phyloP scores from a whole-genome alignment of 2,329 filamentous ascomycete genomes.

The Lojkania enalia region DNA sequence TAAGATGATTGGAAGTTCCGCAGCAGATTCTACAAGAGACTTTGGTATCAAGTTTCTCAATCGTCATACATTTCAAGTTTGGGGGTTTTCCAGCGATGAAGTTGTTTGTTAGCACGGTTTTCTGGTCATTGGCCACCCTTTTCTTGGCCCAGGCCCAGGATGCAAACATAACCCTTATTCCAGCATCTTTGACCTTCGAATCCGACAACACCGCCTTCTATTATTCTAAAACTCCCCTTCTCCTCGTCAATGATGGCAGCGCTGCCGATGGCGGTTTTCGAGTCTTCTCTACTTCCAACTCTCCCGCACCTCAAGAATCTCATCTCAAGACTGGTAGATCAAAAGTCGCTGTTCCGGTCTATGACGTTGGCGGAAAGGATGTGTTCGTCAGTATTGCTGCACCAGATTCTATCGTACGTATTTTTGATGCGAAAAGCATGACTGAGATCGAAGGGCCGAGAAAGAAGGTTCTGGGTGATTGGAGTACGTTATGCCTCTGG shows the following conservation, averaged over 20 bases:
- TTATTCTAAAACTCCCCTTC: conserved; percentile 22
- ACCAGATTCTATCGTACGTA: conserved; percentile 30
- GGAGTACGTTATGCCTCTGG: conserved; percentile 36
- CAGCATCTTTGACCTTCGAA: conserved; percentile 29
- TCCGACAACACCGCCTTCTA: conserved; percentile 34
- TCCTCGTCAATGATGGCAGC: conserved; percentile 34
- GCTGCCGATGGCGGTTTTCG: conserved; percentile 34
- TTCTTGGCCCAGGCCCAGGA: conserved; percentile 16
- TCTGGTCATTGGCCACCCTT: background rate
- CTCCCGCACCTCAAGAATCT: conserved; percentile 10
- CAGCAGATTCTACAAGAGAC: too few species aligned
- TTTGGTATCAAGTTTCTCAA: background rate
- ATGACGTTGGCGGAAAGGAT: conserved; percentile 27
- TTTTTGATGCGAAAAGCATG: conserved; percentile 26
- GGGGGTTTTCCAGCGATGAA: background rate
- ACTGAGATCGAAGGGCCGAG: conserved; percentile 21
- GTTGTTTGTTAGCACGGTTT: background rate
- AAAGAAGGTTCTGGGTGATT: conserved; percentile 33
- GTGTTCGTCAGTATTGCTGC: conserved; percentile 34
- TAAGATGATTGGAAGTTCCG: too few species aligned
- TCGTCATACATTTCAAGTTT: too few species aligned
- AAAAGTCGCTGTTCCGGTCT: conserved; percentile 29
- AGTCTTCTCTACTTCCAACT: conserved; percentile 17
- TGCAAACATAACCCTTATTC: conserved; percentile 24
- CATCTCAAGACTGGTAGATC: conserved; percentile 32